A percentile compares a stretch with the other conserved stretches of the same genome.
phyloP scores from a whole-genome alignment of 2,329 filamentous ascomycete species.

The Septoria linicola region DNA sequence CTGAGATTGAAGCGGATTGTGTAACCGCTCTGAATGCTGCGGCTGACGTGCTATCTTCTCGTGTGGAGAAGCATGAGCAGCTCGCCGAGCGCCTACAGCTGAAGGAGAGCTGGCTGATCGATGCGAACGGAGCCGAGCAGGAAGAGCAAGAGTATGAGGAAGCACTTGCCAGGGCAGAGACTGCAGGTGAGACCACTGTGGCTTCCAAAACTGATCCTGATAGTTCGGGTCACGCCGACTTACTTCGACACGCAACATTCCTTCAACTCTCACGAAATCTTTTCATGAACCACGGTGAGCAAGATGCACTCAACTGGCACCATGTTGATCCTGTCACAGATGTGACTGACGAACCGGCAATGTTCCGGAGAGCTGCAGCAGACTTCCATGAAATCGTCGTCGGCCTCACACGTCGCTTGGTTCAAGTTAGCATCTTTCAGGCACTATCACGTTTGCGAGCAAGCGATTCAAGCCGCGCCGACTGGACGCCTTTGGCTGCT shows the following conservation, averaged over 20 bases:
- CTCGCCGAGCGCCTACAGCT: conserved; percentile 60
- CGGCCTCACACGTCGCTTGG: conserved; percentile 67
- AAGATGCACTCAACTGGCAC: conserved; percentile 66
- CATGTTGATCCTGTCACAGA: conserved; percentile 49
- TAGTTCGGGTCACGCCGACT: conserved; percentile 35
- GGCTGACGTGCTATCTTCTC: conserved; percentile 63
- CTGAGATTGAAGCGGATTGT: conserved; percentile 68
- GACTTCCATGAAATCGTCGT: conserved; percentile 70
- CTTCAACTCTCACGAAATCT: conserved; percentile 62
- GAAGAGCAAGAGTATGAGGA: conserved; percentile 26
- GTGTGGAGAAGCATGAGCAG: conserved; percentile 65
- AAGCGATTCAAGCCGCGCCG: conserved; percentile 31
- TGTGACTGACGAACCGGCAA: conserved; percentile 58
- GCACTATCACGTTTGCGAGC: conserved; percentile 67
- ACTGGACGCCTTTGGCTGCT: conserved; percentile 27
- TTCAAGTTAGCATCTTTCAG: conserved; percentile 68
- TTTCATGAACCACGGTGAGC: conserved; percentile 69
- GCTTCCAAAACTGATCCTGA: not conserved
- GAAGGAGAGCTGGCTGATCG: conserved; percentile 66
- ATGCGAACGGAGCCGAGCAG: conserved; percentile 39
- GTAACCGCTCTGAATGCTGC: conserved; percentile 64
- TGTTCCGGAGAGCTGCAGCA: conserved; percentile 72
- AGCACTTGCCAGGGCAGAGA: not conserved
- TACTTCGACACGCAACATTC: conserved; percentile 63
- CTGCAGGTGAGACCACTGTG: conserved; percentile 4